A percentile compares a stretch with the other conserved stretches of the same genome.
These are phyloP conservation scores for Alternaria conjuncta DNA, from an alignment of 2,329 filamentous ascomycete species.

Conservation along the genomic window DNA sequence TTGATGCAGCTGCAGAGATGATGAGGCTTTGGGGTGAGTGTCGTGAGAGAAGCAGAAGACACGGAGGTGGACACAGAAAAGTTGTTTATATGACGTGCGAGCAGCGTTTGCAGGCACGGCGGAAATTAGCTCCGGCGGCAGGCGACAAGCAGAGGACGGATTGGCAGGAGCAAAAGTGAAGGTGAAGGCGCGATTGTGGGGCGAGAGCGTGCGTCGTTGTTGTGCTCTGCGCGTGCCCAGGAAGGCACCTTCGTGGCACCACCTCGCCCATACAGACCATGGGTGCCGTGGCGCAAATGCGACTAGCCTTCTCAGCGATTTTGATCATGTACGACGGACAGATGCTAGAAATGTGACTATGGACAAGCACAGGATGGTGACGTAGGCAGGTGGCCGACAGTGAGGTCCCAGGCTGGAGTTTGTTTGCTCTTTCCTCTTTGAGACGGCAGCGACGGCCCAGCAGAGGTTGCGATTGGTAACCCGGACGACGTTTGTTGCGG, in stretches of 20 bases:
- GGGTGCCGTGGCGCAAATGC: slow-evolving; percentile 21
- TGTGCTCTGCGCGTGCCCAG: slow-evolving; percentile 10
- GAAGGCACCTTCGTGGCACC: slow-evolving; percentile 21
- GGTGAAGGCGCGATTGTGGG: slow-evolving; percentile 19
- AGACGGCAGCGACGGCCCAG: background rate
- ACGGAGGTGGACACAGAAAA: slow-evolving; percentile 5
- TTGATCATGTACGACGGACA: background rate
- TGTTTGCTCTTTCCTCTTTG: background rate
- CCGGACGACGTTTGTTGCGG: background rate
- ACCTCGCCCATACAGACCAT: slow-evolving; percentile 12
- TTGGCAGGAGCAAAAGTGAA: slow-evolving; percentile 4
- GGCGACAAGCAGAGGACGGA: background rate
- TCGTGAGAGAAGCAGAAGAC: slow-evolving; percentile 13
- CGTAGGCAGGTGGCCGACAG: background rate
- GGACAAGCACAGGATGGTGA: background rate
- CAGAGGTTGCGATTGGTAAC: background rate
- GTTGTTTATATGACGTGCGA: slow-evolving; percentile 19
- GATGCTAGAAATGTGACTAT: background rate
- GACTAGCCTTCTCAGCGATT: slow-evolving; percentile 13
- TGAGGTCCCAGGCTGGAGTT: background rate
- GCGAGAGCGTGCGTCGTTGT: slow-evolving; percentile 3
- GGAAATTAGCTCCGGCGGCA: slow-evolving; percentile 1
- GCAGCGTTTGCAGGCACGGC: slow-evolving; percentile 12
- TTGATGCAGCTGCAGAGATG: slow-evolving; percentile 33
- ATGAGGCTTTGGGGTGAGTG: slow-evolving; percentile 15